A percentile compares a stretch with the other conserved stretches of the same genome.
These are phyloP conservation scores for Talaromyces marneffei DNA, from an alignment of 2,329 filamentous ascomycete genomes.

Conservation along the genomic window DNA sequence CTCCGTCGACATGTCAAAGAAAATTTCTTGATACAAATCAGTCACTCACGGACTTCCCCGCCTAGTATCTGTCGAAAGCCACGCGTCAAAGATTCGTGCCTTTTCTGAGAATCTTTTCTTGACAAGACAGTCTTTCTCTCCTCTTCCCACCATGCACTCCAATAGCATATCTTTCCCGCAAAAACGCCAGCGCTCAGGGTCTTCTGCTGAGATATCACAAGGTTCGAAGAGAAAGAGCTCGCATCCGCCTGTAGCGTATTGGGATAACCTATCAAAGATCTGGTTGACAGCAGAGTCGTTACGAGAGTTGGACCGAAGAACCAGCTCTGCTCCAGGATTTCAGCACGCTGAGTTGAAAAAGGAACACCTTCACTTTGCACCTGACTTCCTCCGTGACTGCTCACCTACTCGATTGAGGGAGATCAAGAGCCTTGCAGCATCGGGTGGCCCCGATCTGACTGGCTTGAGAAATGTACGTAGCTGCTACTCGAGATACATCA, in stretches of 20 bases:
- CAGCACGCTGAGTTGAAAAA: not conserved
- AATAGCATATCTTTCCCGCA: not conserved
- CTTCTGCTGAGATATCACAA: not conserved
- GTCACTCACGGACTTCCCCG: not conserved
- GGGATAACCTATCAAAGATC: not conserved
- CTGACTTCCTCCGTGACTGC: not conserved
- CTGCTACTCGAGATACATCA: not conserved
- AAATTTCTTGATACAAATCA: not conserved
- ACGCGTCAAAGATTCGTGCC: not conserved
- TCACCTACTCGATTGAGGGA: not conserved
- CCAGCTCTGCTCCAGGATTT: not conserved
- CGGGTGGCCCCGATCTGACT: not conserved
- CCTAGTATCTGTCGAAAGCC: not conserved
- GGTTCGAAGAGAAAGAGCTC: not conserved
- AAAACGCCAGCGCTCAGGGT: not conserved
- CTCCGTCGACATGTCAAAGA: not conserved
- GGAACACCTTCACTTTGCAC: not conserved
- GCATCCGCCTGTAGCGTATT: not conserved
- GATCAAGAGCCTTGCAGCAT: not conserved
- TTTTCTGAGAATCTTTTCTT: not conserved
- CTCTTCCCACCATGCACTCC: not conserved
- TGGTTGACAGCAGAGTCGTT: not conserved
- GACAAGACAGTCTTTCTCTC: not conserved
- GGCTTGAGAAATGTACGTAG: not conserved
- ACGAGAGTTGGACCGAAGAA: not conserved